Evolutionary conservation across 2,329 filamentous ascomycete genomes (phyloP).

Genomic region (Penicillium oxalicum): DNA sequence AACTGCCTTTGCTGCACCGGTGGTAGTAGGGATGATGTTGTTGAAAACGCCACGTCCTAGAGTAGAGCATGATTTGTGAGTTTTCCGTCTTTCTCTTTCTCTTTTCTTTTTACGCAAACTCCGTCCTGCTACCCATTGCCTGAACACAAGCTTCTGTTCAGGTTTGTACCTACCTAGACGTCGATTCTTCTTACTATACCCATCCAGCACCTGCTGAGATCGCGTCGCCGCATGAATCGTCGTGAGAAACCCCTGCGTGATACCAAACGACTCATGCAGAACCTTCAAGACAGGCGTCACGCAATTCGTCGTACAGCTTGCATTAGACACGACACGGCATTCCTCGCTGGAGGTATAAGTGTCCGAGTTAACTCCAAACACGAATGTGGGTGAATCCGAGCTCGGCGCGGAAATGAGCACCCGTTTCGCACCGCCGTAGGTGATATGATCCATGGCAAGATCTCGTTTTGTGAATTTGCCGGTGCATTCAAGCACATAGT

Average conservation of each 20-base stretch:
- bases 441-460: slow-evolving; percentile 75
- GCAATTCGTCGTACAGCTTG: slow-evolving; percentile 32
- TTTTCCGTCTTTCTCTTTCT: too few relatives aligned
- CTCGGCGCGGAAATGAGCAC: slow-evolving; percentile 54
- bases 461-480: slow-evolving; percentile 68
- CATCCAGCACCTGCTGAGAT: slow-evolving; percentile 30
- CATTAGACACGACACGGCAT: slow-evolving; percentile 24
- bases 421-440: slow-evolving; percentile 81
- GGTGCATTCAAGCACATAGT: slow-evolving; percentile 27
- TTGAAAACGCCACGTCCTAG: slow-evolving; percentile 79
- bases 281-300: slow-evolving; percentile 30
- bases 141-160: too few relatives aligned
- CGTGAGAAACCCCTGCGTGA: slow-evolving; percentile 28
- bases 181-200: slow-evolving; percentile 31
- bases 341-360: slow-evolving; percentile 19
- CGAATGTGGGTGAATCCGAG: slow-evolving; percentile 64
- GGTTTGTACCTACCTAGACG: slow-evolving; percentile 19
- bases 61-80: background rate
- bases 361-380: slow-evolving; percentile 29
- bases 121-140: too few relatives aligned
- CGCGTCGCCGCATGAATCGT: slow-evolving; percentile 28
- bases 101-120: too few relatives aligned
- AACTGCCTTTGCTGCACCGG: slow-evolving; percentile 91
- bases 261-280: slow-evolving; percentile 26
- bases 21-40: slow-evolving; percentile 94